Conservation (phyloP, 441 rosid species). For the Erysimum cheiri region DNA sequence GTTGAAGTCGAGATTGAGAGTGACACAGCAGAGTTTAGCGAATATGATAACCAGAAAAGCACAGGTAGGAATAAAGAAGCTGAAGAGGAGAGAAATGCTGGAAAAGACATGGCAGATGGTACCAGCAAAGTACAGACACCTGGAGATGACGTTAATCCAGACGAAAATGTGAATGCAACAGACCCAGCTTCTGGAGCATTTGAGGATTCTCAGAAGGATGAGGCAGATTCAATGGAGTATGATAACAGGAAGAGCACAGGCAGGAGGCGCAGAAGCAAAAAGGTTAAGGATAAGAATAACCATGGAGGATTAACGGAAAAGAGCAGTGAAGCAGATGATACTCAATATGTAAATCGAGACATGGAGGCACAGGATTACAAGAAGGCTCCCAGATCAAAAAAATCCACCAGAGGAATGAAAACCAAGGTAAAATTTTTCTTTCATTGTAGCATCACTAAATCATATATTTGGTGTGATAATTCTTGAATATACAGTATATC, state of each 20-base stretch:
- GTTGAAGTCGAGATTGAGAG: slow-evolving; percentile 48
- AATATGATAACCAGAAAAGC: slow-evolving; percentile 58
- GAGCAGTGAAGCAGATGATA: slow-evolving; percentile 47
- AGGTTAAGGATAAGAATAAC: slow-evolving; percentile 54
- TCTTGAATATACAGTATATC: too few relatives aligned
- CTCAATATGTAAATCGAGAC: slow-evolving; percentile 39
- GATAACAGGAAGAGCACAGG: slow-evolving; percentile 65
- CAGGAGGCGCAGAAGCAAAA: slow-evolving; percentile 63
- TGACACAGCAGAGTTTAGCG: slow-evolving; percentile 52
- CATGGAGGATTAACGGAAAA: slow-evolving; percentile 41
- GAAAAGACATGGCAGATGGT: slow-evolving; percentile 45
- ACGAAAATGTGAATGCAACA: slow-evolving; percentile 28
- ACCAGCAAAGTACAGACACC: slow-evolving; percentile 20
- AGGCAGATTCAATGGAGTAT: slow-evolving; percentile 59
- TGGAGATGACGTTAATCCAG: slow-evolving; percentile 18
- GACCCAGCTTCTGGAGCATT: slow-evolving; percentile 27
- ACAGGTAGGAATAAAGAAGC: slow-evolving; percentile 50
- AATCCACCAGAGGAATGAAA: slow-evolving; percentile 78
- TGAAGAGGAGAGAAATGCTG: slow-evolving; percentile 38
- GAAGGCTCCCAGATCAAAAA: slow-evolving; percentile 63
- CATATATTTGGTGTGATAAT: slow-evolving; percentile 8
- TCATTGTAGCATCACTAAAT: slow-evolving; percentile 22
- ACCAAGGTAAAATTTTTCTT: slow-evolving; percentile 57
- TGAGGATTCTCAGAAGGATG: slow-evolving; percentile 46
- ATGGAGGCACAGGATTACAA: slow-evolving; percentile 46